A percentile compares a stretch with the other conserved stretches of the same genome.
phyloP scores from a whole-genome alignment of 2,329 filamentous ascomycete genomes.

The Sarocladiaceae sp. region DNA sequence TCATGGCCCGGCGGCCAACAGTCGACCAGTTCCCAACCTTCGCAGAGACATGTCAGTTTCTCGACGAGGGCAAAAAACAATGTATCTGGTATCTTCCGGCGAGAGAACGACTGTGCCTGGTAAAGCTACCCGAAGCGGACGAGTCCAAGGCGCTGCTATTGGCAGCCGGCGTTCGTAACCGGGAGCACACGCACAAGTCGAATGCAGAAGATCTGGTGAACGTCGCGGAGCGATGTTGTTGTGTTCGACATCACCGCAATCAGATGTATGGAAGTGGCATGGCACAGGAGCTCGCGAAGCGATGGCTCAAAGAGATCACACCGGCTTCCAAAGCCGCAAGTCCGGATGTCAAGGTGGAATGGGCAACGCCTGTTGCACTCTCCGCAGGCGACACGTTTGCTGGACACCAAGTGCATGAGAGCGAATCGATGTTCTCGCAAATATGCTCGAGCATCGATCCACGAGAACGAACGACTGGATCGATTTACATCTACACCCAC shows the following conservation, averaged over 20 bases:
- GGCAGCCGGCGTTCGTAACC: not conserved
- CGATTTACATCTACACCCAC: constrained; percentile 8
- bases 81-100: constrained; percentile 5
- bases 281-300: not conserved
- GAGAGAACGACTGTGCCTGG: not conserved
- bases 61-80: not conserved
- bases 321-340: not conserved
- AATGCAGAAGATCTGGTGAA: not conserved
- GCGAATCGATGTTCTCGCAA: not conserved
- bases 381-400: not conserved
- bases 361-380: not conserved
- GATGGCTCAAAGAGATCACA: not conserved
- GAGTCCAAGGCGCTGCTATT: not conserved
- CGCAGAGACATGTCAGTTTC: not conserved
- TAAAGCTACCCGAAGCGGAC: not conserved
- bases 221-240: constrained; percentile 2
- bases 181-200: not conserved
- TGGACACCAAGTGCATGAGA: not conserved
- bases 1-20: not conserved
- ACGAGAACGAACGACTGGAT: not conserved
- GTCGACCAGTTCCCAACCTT: not conserved
- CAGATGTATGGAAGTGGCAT: not conserved
- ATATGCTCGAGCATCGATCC: not conserved
- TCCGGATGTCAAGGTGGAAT: not conserved
- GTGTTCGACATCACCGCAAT: constrained; percentile 6